Evolutionary conservation across 2,329 filamentous ascomycete genomes (phyloP).

Genomic region (Epichloe sp.): DNA sequence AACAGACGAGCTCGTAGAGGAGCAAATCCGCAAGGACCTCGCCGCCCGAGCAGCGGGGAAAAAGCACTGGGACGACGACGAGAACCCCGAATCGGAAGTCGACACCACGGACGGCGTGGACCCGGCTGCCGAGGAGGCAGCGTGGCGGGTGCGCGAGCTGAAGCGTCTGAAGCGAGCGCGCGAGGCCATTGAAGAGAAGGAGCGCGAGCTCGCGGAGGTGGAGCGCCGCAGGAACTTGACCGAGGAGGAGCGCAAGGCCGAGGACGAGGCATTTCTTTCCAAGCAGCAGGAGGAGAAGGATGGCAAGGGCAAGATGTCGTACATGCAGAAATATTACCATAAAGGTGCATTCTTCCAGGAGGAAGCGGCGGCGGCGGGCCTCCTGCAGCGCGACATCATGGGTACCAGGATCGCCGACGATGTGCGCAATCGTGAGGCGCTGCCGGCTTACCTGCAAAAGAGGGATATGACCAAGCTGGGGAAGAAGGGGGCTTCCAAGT

Average conservation of each 20-base stretch:
- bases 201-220: constrained; percentile 77
- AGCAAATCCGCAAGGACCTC: constrained; percentile 72
- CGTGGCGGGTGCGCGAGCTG: constrained; percentile 89
- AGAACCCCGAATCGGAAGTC: constrained; percentile 57
- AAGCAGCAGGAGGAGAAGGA: constrained; percentile 71
- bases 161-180: constrained; percentile 79
- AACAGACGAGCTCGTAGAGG: constrained; percentile 70
- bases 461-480: constrained; percentile 89
- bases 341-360: constrained; percentile 92
- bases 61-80: constrained; percentile 79
- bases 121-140: constrained; percentile 75
- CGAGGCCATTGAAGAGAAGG: constrained; percentile 68
- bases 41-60: constrained; percentile 60
- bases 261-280: constrained; percentile 68
- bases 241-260: constrained; percentile 69
- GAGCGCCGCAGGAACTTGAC: constrained; percentile 80
- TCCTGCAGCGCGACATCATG: constrained; percentile 76
- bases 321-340: constrained; percentile 94
- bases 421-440: constrained; percentile 62
- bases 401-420: constrained; percentile 74
- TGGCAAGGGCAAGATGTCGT: constrained; percentile 66
- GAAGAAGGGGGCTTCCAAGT: constrained; percentile 80
- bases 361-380: constrained; percentile 59
- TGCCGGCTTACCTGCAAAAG: constrained; percentile 87
- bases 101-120: constrained; percentile 84